These are phyloP conservation scores for Vitis hybrid DNA, from an alignment of 177 flowering plant genomes.

Conservation along the genomic window DNA sequence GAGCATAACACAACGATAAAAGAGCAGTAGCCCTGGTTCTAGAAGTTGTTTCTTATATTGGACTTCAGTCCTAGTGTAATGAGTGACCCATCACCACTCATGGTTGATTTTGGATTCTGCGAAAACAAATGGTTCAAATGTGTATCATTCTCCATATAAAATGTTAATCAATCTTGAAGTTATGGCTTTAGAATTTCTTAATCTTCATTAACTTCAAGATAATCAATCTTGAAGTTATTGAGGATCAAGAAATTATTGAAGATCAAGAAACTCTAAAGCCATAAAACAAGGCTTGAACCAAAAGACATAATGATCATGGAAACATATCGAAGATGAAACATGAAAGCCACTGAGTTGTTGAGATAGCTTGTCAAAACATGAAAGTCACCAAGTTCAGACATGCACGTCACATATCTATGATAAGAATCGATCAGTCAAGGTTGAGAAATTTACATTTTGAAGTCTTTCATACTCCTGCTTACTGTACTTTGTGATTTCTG, in stretches of 20 bases:
- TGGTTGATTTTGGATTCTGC: no score
- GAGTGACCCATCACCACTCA: no score
- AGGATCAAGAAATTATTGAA: no score
- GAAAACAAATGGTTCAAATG: not conserved
- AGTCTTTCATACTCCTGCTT: slow-evolving; percentile 91
- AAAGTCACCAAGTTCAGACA: no score
- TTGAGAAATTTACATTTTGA: slow-evolving; percentile 62
- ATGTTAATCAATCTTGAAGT: no score
- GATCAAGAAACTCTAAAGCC: not conserved
- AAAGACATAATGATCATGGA: not conserved
- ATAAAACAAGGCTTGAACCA: not conserved
- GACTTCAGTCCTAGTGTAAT: no score
- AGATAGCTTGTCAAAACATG: not conserved
- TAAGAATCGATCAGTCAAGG: slow-evolving; percentile 8
- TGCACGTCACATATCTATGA: not conserved
- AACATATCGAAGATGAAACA: not conserved
- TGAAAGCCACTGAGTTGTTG: no score
- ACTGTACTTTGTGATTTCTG: slow-evolving; percentile 84
- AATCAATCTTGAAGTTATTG: not conserved
- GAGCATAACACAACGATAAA: no score
- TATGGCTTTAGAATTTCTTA: no score
- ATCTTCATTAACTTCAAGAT: no score
- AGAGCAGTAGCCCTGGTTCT: no score
- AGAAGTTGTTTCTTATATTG: no score
- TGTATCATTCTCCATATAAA: not conserved